Evolutionary conservation across 306 rosid species (phyloP), one percentile per base, ranked within the genome.

Genomic region (Dalbergia oliveri): DNA sequence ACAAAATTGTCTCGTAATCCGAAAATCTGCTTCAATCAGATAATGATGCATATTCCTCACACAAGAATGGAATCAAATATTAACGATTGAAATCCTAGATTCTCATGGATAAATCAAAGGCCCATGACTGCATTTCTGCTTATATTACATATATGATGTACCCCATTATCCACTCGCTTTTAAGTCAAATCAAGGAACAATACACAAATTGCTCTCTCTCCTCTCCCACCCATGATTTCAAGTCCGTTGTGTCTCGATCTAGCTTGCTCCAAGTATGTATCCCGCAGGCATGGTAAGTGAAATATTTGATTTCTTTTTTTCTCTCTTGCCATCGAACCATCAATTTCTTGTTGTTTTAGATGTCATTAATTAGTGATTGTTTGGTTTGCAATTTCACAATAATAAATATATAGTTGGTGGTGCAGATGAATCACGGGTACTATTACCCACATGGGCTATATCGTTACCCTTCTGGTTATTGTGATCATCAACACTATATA

Each of bases 201-300:
- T n/a, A n/a, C n/a, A n/a, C n/a, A n/a, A n/a, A n/a, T n/a, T n/a
- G n/a, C n/a, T n/a, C n/a, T n/a, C n/a, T n/a, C n/a, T n/a, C n/a
- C n/a, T n/a, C n/a, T n/a, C n/a, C n/a, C n/a, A n/a, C n/a, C n/a
- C n/a, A n/a, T n/a, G n/a, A n/a, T n/a, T n/a, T n/a, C n/a, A n/a
- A n/a, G n/a, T n/a, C n/a, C n/a, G n/a, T n/a, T n/a, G n/a, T n/a
- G n/a, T n/a, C n/a, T n/a, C n/a, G n/a, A n/a, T n/a, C n/a, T n/a
- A n/a, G n/a, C n/a, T n/a, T n/a, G n/a, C n/a, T n/a, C n/a, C n/a
- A n/a, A n/a, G n/a, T n/a, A n/a, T n/a, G n/a, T n/a, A n/a, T n/a
- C 66, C 57, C 39, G 18, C 15, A 4, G 34, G 31, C 21, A 39
- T 23, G 75, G 75, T 77, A 77, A 53, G 73, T 9, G 8, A 62